Conservation (phyloP, 768 basidiomycete genomes). For the Basidioascus undulatus region DNA sequence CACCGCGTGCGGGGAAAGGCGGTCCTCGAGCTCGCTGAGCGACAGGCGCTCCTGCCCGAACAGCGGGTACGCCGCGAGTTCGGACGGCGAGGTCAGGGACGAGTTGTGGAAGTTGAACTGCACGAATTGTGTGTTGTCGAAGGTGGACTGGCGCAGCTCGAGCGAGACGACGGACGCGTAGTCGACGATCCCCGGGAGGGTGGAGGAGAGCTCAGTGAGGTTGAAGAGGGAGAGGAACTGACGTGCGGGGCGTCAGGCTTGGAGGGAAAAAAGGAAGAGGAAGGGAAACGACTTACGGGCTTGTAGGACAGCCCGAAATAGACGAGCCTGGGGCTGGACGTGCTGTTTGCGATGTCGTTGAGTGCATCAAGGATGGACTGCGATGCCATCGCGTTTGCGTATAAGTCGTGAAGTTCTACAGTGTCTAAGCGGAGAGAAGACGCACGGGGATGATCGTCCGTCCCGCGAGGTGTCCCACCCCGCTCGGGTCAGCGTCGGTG, state of each 20-base stretch:
- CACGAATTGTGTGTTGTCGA: not conserved
- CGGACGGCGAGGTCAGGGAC: conserved; percentile 2
- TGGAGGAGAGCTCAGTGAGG: conserved; percentile 32
- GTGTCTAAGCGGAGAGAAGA: too few relatives aligned
- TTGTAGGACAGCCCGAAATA: conserved; percentile 2
- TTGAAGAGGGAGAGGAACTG: conserved; percentile 76
- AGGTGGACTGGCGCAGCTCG: conserved; percentile 3
- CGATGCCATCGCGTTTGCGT: too few relatives aligned
- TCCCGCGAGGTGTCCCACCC: conserved; percentile 61
- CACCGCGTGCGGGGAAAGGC: conserved; percentile 3
- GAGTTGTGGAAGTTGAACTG: conserved; percentile 6
- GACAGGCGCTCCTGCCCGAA: not conserved
- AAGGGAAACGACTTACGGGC: conserved; percentile 1
- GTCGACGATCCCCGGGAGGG: conserved; percentile 3
- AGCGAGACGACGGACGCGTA: conserved; percentile 3
- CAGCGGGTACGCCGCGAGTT: conserved; percentile 4
- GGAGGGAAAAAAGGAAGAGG: conserved; percentile 44
- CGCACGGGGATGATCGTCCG: conserved; percentile 49
- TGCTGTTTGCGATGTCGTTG: conserved; percentile 47
- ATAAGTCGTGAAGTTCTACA: too few relatives aligned
- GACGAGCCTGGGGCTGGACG: conserved; percentile 1
- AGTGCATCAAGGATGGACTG: conserved; percentile 45
- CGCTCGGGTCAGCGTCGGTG: conserved; percentile 26
- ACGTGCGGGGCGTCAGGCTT: conserved; percentile 55
- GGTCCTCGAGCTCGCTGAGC: not conserved